Evolutionary conservation across 306 rosid genomes (phyloP), one percentile per base, ranked within the genome.

Genomic region (Begonia loranthoides): DNA sequence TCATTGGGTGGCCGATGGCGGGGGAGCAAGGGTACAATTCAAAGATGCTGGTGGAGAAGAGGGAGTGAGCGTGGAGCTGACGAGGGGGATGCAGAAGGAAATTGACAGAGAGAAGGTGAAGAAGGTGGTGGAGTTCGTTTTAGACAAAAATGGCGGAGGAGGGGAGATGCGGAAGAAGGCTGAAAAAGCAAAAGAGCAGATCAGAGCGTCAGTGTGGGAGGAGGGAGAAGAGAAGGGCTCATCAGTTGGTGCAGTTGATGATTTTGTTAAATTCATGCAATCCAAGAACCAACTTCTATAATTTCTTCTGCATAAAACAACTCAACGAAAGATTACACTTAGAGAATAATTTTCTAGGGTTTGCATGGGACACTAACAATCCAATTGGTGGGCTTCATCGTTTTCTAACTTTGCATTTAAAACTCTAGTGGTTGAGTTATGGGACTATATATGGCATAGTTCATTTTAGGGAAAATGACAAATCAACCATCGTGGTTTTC

Each of bases 11-110:
- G 94, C 88, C 96, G 15, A 52, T 88, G 13, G 96, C 74, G 6
- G 86, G 86, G 8, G 96, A 87, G 54, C 96, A 87, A 16, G 65
- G 69, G 4, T 79, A 68, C 49, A 88, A 84, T 39, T 63, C 83
- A 4, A 88, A 81, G 76, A 88, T 88, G 96, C 8, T 84, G 56
- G 61, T 41, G 70, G 96, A 88, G 64, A 93, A 84, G 44, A 68
- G 76, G 88, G 86, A 5, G 81, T 79, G 59, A 33, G 68, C 17
- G 75, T 79, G 60, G 87, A 76, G 62, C 61, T 84, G 33, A 62
- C 82, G 5, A 55, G 79, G 36, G 79, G 80, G 2, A 66, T 55
- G 36, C 75, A 73, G 59, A 51, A 54, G 41, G 61, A 53, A 5
- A 12, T 84, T 33, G 41, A 49, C 2, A 57, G 68, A 48, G 57